Conservation (phyloP, 148 eudicot genomes). For the Heliosperma pusillum region DNA sequence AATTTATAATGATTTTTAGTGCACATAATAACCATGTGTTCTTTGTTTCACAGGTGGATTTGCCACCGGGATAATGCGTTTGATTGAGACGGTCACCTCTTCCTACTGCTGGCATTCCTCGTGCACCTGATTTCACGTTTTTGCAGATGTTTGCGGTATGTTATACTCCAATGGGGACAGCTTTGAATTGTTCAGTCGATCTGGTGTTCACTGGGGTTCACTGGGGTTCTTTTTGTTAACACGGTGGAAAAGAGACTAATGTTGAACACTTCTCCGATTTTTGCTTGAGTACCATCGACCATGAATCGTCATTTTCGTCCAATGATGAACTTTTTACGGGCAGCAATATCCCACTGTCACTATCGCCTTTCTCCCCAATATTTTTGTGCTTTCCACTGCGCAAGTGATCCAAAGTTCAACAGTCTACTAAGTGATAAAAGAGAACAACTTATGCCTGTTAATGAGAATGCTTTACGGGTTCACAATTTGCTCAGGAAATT, state of each 20-base stretch:
- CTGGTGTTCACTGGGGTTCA: background rate
- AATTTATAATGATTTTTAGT: background rate
- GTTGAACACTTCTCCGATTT: background rate
- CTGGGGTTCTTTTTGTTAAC: background rate
- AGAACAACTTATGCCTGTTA: slow-evolving; percentile 10
- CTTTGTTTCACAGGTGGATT: background rate
- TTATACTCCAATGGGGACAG: background rate
- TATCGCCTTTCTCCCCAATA: slow-evolving; percentile 8
- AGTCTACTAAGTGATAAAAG: slow-evolving; percentile 8
- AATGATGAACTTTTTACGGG: slow-evolving; percentile 4
- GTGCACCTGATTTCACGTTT: too few relatives aligned
- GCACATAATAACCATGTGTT: background rate
- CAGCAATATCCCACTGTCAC: slow-evolving; percentile 16
- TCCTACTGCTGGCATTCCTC: too few relatives aligned
- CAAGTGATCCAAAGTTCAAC: slow-evolving; percentile 5
- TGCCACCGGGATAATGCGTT: background rate
- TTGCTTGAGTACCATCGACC: background rate
- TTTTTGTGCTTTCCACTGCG: slow-evolving; percentile 18
- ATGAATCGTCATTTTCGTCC: slow-evolving; percentile 25
- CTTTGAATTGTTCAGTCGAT: background rate
- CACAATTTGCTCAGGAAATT: slow-evolving; percentile 41
- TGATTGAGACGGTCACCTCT: too few relatives aligned
- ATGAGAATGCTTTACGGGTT: slow-evolving; percentile 32
- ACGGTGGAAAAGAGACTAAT: background rate
- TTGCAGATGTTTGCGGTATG: background rate